A percentile compares a stretch with the other conserved stretches of the same genome.
Conservation (phyloP, 805 yeast genomes). For the Kazachstania africana region DNA sequence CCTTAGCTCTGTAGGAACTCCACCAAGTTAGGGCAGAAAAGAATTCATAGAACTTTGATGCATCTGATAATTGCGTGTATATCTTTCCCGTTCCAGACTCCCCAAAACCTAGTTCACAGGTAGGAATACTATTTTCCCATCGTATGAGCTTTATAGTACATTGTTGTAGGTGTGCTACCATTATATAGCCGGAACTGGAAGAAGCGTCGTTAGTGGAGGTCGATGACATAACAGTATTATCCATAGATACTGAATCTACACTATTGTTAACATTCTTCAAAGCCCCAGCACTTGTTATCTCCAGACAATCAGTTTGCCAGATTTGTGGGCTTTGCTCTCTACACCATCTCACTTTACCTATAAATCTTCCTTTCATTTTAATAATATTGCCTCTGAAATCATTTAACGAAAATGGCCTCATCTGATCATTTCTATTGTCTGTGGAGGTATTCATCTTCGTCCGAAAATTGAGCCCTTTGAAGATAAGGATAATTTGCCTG, state of each 20-base stretch:
- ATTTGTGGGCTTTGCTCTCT: no score
- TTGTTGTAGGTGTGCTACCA: conserved; percentile 17
- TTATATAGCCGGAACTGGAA: conserved; percentile 4
- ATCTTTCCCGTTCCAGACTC: conserved; percentile 2
- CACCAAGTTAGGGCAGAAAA: conserved; percentile 40
- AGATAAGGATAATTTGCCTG: no score
- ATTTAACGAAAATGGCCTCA: no score
- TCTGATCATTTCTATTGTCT: no score
- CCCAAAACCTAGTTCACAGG: conserved; percentile 9
- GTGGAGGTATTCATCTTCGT: no score
- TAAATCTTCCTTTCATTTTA: conserved; percentile 19
- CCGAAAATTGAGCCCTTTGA: no score
- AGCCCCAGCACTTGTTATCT: conserved; percentile 11
- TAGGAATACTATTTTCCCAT: conserved; percentile 4
- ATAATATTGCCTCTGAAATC: no score
- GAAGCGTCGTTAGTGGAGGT: background rate
- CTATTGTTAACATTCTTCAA: conserved; percentile 9
- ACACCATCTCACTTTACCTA: conserved; percentile 17
- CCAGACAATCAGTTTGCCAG: conserved; percentile 16
- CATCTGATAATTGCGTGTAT: conserved; percentile 13
- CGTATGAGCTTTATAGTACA: conserved; percentile 14
- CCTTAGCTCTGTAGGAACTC: conserved; percentile 42
- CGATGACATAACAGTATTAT: conserved; percentile 2
- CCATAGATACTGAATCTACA: background rate
- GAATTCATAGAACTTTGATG: conserved; percentile 29